Evolutionary conservation across 129 eudicot species (phyloP), one percentile per base, ranked within the genome.

Genomic region (Tagetes patula): DNA sequence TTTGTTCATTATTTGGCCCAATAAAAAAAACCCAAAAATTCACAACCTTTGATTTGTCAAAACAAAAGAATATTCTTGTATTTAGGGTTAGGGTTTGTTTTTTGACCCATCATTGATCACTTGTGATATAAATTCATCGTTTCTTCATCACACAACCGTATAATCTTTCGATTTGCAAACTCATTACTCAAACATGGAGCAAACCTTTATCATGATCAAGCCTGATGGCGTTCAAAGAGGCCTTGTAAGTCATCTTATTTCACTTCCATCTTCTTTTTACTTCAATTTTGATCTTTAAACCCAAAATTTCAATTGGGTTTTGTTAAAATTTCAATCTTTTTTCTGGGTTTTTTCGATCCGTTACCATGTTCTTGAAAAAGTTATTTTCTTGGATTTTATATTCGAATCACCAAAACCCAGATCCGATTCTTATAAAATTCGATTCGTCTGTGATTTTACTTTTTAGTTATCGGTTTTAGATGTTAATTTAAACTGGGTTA

Each of bases 191-290:
- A 84, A 74, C 55, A 89, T 89, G 96, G 96, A 89, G 88, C 92
- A 89, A 73, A 89, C 96, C 5, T 89, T 89, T 81, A 84, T 89
- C 74, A 89, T 89, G 96, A 89, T 89, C 83, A 86, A 89, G 88
- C 96, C 96, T 70, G 96, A 89, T 78, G 96, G 96, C 36, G 96
- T 89, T 69, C 96, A 89, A 64, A 84, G 96, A 80, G 89, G 89
- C 74, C 86, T 89, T 82, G 96, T 89, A 58, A 69, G 82, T 82
- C 50, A 59, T 32, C 37, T 4, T 71, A 10, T 3, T 41, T 62
- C 69, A 36, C 77, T 69, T 60, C 63, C n/a, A 8, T 56, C 63
- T 45, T 67, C 49, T 55, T 64, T 5, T 58, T 71, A 49, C 36
- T 8, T 0, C 0, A 3, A 3, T 33, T 43, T 30, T 8, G 10